Percentiles rank a stretch among this genome's conserved stretches.
phyloP scores from a whole-genome alignment of 164 flowering plant genomes.

The Umbilicus rupestris region DNA sequence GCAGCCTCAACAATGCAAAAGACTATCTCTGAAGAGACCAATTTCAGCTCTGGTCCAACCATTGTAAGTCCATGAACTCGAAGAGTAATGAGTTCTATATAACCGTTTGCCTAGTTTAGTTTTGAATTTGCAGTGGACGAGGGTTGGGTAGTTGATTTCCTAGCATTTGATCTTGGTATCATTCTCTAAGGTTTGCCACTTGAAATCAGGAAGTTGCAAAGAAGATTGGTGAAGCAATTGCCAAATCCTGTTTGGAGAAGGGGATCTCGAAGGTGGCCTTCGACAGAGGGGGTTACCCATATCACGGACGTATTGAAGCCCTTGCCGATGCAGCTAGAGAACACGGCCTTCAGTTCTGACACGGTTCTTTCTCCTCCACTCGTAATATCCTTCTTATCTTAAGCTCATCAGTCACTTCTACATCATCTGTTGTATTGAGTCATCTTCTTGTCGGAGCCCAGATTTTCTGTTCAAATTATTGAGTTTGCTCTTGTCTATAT shows the following conservation, averaged over 20 bases:
- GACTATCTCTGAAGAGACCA: slow-evolving; percentile 56
- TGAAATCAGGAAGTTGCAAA: slow-evolving; percentile 75
- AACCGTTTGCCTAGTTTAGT: not conserved
- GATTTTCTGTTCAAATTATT: not conserved
- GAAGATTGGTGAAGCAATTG: slow-evolving; percentile 79
- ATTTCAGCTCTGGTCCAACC: slow-evolving; percentile 67
- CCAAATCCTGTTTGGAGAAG: slow-evolving; percentile 83
- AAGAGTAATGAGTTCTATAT: too few species aligned
- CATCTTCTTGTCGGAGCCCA: not conserved
- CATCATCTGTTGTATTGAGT: not conserved
- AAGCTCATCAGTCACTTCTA: not conserved
- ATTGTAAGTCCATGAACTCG: slow-evolving; percentile 55
- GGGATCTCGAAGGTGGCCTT: slow-evolving; percentile 85
- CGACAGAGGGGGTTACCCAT: slow-evolving; percentile 90
- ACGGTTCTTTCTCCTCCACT: not conserved
- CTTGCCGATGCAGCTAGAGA: slow-evolving; percentile 90
- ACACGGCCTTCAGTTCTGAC: slow-evolving; percentile 80
- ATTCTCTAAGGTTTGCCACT: not conserved
- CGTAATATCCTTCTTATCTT: not conserved
- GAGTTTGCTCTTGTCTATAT: not conserved
- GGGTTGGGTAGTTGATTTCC: too few species aligned
- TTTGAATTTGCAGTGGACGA: not conserved
- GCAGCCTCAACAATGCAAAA: slow-evolving; percentile 90
- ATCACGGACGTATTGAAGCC: slow-evolving; percentile 90
- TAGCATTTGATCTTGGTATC: slow-evolving; percentile 2